phyloP scores from a whole-genome alignment of 768 basidiomycete genomes.

The Leccinum imitatum region DNA sequence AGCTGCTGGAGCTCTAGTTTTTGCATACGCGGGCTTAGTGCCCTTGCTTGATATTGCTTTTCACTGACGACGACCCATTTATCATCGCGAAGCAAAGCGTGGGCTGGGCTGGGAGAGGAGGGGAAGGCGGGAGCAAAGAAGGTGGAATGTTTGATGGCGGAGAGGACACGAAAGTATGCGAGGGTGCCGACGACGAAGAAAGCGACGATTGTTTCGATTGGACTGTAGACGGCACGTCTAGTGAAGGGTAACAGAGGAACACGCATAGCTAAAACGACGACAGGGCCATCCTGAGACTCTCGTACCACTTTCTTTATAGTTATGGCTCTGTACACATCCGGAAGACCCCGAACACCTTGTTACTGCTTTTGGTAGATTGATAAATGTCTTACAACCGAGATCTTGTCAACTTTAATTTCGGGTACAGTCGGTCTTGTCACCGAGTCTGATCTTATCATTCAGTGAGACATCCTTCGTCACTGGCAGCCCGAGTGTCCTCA shows the following conservation, averaged over 20 bases:
- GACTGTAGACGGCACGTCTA: conserved; percentile 68
- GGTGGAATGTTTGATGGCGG: conserved; percentile 84
- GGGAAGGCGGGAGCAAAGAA: conserved; percentile 63
- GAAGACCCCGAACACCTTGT: conserved; percentile 28
- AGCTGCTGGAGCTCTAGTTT: conserved; percentile 75
- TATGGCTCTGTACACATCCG: neutral
- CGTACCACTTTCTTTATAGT: conserved; percentile 25
- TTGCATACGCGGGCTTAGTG: conserved; percentile 27
- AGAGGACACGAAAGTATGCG: conserved; percentile 92
- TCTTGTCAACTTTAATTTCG: neutral
- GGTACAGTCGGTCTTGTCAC: neutral
- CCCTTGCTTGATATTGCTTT: conserved; percentile 44
- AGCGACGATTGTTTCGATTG: conserved; percentile 88
- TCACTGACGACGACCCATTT: conserved; percentile 68
- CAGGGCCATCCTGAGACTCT: conserved; percentile 12
- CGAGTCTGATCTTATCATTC: neutral
- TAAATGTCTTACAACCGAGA: neutral
- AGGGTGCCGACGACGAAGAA: conserved; percentile 88
- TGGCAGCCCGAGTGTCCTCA: too few relatives aligned
- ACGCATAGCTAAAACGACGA: conserved; percentile 41
- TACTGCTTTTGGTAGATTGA: conserved; percentile 6
- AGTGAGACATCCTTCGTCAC: neutral
- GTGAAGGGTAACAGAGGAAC: conserved; percentile 67
- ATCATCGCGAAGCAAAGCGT: conserved; percentile 50
- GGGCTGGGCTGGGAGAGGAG: conserved; percentile 48